Evolutionary conservation across 768 basidiomycete genomes (phyloP).

Genomic region (Lentinula guzmanii): DNA sequence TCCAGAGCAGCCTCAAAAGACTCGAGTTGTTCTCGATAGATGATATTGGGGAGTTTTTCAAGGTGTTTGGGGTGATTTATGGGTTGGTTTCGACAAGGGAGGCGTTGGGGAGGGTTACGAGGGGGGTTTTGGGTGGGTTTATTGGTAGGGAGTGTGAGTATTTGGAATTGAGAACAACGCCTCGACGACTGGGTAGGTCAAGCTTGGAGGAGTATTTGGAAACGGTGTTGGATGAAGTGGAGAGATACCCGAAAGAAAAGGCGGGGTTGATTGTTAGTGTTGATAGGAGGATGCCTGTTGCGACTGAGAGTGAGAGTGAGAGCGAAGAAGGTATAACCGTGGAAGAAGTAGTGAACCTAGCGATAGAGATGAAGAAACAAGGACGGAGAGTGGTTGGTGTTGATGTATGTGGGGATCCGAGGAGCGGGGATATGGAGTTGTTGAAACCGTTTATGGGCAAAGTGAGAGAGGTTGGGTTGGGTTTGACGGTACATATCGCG

Average conservation of each 20-base stretch:
- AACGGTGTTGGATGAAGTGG: constrained; percentile 60
- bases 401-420: constrained; percentile 77
- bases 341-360: constrained; percentile 52
- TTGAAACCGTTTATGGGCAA: constrained; percentile 47
- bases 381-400: constrained; percentile 69
- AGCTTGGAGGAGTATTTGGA: constrained; percentile 53
- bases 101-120: constrained; percentile 48
- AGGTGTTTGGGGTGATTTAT: constrained; percentile 74
- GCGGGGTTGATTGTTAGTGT: constrained; percentile 68
- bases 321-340: constrained; percentile 25
- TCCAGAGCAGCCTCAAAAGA: constrained; percentile 25
- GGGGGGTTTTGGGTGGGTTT: constrained; percentile 64
- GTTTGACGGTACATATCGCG: constrained; percentile 78
- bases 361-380: constrained; percentile 43
- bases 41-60: constrained; percentile 69
- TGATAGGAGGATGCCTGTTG: constrained; percentile 60
- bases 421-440: constrained; percentile 43
- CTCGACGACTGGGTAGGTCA: constrained; percentile 55
- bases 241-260: constrained; percentile 41
- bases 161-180: constrained; percentile 87
- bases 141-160: too few species aligned
- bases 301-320: not conserved
- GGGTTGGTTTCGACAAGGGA: constrained; percentile 60
- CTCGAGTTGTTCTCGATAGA: constrained; percentile 41
- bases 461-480: constrained; percentile 56